phyloP scores from a whole-genome alignment of 805 yeast genomes.

The Zygosaccharomyces gambellarensis region DNA sequence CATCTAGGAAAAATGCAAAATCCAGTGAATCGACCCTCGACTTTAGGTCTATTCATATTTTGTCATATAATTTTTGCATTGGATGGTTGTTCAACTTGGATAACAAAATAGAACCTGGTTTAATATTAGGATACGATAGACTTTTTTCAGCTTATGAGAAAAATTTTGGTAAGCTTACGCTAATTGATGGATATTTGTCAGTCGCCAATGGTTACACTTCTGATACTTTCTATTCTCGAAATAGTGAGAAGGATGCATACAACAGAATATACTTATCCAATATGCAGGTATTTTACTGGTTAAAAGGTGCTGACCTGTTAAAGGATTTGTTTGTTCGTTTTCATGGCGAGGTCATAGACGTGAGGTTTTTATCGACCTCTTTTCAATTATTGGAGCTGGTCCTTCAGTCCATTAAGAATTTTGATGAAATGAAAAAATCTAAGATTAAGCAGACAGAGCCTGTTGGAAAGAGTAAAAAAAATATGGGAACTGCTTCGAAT shows the following conservation, averaged over 20 bases:
- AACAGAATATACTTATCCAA: slow-evolving; percentile 67
- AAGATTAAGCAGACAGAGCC: slow-evolving; percentile 10
- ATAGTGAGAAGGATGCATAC: slow-evolving; percentile 43
- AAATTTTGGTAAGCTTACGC: slow-evolving; percentile 59
- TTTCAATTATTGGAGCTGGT: slow-evolving; percentile 51
- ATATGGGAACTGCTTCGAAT: slow-evolving; percentile 8
- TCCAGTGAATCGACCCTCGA: slow-evolving; percentile 19
- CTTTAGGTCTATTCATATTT: slow-evolving; percentile 51
- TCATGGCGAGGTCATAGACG: slow-evolving; percentile 66
- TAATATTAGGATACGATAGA: slow-evolving; percentile 73
- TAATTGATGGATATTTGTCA: slow-evolving; percentile 65
- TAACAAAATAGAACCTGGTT: slow-evolving; percentile 51
- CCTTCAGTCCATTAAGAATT: slow-evolving; percentile 42
- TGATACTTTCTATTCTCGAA: slow-evolving; percentile 44
- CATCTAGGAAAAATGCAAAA: neutral
- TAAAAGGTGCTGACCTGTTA: slow-evolving; percentile 22
- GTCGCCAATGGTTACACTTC: slow-evolving; percentile 60
- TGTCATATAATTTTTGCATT: slow-evolving; percentile 61
- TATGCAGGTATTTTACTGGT: slow-evolving; percentile 48
- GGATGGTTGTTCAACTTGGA: slow-evolving; percentile 70
- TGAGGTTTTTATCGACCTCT: slow-evolving; percentile 54
- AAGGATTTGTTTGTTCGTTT: slow-evolving; percentile 50
- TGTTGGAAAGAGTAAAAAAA: slow-evolving; percentile 3
- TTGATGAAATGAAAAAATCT: slow-evolving; percentile 35
- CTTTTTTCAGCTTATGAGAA: slow-evolving; percentile 62